Percentiles rank a stretch among this genome's conserved stretches.
These are phyloP conservation scores for Wallacemonas sp. DNA, from an alignment of 208 protist genomes.

Conservation along the genomic window DNA sequence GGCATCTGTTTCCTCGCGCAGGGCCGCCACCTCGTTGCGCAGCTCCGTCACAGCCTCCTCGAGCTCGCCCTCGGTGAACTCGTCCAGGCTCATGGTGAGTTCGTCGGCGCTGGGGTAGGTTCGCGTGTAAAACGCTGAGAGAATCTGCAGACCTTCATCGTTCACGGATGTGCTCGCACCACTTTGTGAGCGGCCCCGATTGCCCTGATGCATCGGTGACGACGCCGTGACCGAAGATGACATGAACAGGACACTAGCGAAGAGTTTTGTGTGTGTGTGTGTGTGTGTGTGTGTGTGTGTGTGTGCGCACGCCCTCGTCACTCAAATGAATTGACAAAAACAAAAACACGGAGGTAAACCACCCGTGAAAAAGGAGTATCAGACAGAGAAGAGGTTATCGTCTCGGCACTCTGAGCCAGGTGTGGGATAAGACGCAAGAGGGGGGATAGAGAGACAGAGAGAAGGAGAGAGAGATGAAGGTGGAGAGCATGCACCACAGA, in stretches of 20 bases:
- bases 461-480: not conserved
- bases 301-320: no score
- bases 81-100: slow-evolving; percentile 24
- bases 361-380: no score
- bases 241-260: not conserved
- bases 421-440: no score
- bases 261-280: not conserved
- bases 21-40: slow-evolving; percentile 54
- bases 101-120: slow-evolving; percentile 55
- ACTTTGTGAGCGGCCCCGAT: not conserved
- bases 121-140: slow-evolving; percentile 64
- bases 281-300: not conserved
- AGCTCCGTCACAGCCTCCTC: slow-evolving; percentile 54
- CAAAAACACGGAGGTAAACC: no score
- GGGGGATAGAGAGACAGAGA: slow-evolving; percentile 7
- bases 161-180: not conserved
- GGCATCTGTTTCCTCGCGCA: slow-evolving; percentile 61
- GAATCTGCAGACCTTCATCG: slow-evolving; percentile 16
- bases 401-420: no score
- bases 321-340: no score
- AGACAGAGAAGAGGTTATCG: no score
- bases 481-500: not conserved
- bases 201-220: not conserved
- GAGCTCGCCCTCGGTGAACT: slow-evolving; percentile 37
- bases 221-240: not conserved